Conservation (phyloP, 495 filamentous ascomycete species). For the Astrocystis sublimbata region DNA sequence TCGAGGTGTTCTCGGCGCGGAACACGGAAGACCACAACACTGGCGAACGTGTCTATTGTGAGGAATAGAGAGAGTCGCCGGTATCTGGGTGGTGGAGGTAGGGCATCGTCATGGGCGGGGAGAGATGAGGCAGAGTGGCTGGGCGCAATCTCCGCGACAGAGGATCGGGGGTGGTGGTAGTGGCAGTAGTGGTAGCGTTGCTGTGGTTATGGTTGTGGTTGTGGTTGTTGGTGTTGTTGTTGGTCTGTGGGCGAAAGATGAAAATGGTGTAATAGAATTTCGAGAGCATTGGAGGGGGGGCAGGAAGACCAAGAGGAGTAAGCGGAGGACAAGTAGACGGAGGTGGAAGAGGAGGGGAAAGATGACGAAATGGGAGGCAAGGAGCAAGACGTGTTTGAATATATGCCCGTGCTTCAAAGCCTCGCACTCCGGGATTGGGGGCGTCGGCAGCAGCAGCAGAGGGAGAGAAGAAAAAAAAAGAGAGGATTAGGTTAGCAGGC, state of each 20-base stretch:
- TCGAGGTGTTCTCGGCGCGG: neutral
- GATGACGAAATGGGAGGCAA: neutral
- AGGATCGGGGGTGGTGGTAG: neutral
- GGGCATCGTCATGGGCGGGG: neutral
- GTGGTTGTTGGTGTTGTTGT: too few species aligned
- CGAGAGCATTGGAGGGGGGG: too few species aligned
- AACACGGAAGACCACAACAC: neutral
- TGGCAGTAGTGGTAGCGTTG: too few species aligned
- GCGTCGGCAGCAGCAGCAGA: too few species aligned
- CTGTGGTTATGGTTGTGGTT: neutral
- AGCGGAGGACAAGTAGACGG: too few species aligned
- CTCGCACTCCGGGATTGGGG: too few species aligned
- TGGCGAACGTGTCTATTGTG: neutral
- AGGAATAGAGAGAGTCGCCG: neutral
- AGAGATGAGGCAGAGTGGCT: neutral
- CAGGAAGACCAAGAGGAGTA: too few species aligned
- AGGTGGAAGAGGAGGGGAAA: neutral
- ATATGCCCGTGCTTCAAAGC: too few species aligned
- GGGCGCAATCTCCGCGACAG: neutral
- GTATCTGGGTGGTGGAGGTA: neutral
- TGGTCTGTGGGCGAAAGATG: too few species aligned
- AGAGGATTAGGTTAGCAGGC: too few species aligned
- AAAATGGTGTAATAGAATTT: too few species aligned
- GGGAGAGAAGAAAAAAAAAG: too few species aligned
- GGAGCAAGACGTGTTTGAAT: neutral